Evolutionary conservation across 1,284 basidiomycete species (phyloP), one percentile per base, ranked within the genome.

Genomic region (Cutaneotrichosporon daszewskae): DNA sequence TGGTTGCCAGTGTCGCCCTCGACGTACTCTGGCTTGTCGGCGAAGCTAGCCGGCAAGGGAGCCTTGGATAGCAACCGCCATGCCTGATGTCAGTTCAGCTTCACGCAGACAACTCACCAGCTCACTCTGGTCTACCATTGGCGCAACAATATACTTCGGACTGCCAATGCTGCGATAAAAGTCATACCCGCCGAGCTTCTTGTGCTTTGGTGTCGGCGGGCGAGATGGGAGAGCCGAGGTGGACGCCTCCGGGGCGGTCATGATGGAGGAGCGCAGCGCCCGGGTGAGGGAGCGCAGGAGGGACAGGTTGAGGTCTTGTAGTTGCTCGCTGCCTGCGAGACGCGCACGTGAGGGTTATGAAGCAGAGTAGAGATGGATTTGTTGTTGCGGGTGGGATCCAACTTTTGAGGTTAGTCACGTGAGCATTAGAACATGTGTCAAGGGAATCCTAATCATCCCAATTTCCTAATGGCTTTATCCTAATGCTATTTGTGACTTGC

Each of bases 71-170:
- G 73, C 46, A 83, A 80, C 49, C 94, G 79, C 88, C 90, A 98
- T 12, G 90, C 84, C 87, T 90, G 43, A 24, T n/a, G 17, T 48
- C 32, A 41, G 40, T 33, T 14, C 7, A 24, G 14, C 12, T 28
- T 9, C 33, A 16, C 32, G 9, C 17, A 25, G 26, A 14, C 16
- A 39, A 77, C 84, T 60, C 54, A 91, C 88, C 64, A 97, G 77
- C 69, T 97, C 92, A 60, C 86, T 90, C 72, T 94, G 89, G 69
- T 97, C 92, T 0, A 97, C 94, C 94, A 97, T 97, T 9, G 94
- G 92, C 11, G 90, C 94, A 11, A 96, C 87, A 32, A 97, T 79
- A 63, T 80, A 83, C 67, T 85, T 87, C 9, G 92, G 88, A 55
- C 82, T 84, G 7, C 87, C 84, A 28, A 97, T 74, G 64, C 32